A percentile compares a stretch with the other conserved stretches of the same genome.
Conservation (phyloP, 257 asterid genomes). For the Fraxinus americana region DNA sequence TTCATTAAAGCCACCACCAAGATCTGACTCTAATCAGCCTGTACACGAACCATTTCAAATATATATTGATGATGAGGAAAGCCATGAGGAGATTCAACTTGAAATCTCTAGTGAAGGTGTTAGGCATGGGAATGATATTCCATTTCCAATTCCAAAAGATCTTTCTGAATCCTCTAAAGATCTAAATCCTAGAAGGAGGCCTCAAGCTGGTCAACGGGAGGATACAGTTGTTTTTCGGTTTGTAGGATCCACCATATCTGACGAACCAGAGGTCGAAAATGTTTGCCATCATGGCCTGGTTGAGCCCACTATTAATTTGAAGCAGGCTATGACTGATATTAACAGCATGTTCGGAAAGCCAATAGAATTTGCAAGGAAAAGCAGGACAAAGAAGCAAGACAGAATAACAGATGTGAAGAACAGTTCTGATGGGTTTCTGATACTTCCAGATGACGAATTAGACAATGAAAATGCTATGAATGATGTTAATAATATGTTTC, state of each 20-base stretch:
- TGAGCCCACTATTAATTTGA: conserved; percentile 84
- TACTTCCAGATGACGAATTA: conserved; percentile 58
- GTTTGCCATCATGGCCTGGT: conserved; percentile 96
- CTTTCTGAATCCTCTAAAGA: conserved; percentile 41
- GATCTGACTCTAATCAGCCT: conserved; percentile 39
- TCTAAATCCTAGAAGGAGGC: conserved; percentile 38
- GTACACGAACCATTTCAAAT: conserved; percentile 59
- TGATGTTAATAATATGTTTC: conserved; percentile 13
- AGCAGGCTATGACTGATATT: conserved; percentile 96
- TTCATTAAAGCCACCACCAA: conserved; percentile 27
- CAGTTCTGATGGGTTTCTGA: conserved; percentile 43
- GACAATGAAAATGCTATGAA: conserved; percentile 25
- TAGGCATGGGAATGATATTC: conserved; percentile 33
- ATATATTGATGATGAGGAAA: conserved; percentile 68
- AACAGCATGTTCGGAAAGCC: conserved; percentile 94
- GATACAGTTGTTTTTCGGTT: conserved; percentile 76
- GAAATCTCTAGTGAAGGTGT: conserved; percentile 28
- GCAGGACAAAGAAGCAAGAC: conserved; percentile 60
- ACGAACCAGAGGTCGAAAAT: conserved; percentile 80
- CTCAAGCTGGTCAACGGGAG: conserved; percentile 57
- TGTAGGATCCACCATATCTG: conserved; percentile 89
- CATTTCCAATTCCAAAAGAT: conserved; percentile 54
- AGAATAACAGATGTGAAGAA: conserved; percentile 37
- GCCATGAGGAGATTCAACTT: conserved; percentile 27
- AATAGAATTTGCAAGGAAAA: conserved; percentile 76